Evolutionary conservation across 2,329 filamentous ascomycete genomes (phyloP), one percentile per base, ranked within the genome.

Genomic region (Ascochyta clinopodiicola): DNA sequence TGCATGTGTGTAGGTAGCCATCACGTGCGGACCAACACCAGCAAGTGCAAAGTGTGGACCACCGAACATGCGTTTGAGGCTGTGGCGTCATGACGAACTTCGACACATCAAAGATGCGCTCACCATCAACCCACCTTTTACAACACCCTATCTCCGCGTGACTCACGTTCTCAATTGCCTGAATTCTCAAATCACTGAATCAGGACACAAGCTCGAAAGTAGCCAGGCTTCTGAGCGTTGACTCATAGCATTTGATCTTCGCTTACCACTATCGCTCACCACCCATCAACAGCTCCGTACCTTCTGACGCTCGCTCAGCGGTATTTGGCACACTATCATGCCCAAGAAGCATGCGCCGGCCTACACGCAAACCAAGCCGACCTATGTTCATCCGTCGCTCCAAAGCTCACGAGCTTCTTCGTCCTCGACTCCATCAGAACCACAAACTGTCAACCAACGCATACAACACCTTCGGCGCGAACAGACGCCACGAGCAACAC

Each of bases 261-360:
- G 53, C 53, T 48, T 51, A 44, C 44, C 31, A 46, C 19, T 31
- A 32, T n/a, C 21, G 17, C 35, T 45, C 35, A 27, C 12, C 37
- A 25, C 17, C 17, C 7, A 34, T 25, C 29, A 44, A 10, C 29
- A 40, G 42, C 48, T 45, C 37, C 17, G 21, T 34, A 40, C 44
- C n/a, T 39, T 10, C 4, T 27, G 19, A n/a, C 35, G 32, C 29
- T 50, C 46, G 46, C 32, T 27, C 25, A 32, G 40, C 21, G 34
- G 34, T 34, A 35, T 27, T 38, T 49, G 36, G 48, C 40, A 19
- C 45, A 44, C 44, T 50, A 57, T 38, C 60, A 82, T 82, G 80
- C 79, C 80, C 63, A 81, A 81, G 72, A 81, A 80, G 67, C 76
- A 78, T 57, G 70, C 72, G 15, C 76, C 73, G 37, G 70, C 72